Evolutionary conservation across 1,284 basidiomycete species (phyloP), one percentile per base, ranked within the genome.

Genomic region (Paramarasmius palmivorus): DNA sequence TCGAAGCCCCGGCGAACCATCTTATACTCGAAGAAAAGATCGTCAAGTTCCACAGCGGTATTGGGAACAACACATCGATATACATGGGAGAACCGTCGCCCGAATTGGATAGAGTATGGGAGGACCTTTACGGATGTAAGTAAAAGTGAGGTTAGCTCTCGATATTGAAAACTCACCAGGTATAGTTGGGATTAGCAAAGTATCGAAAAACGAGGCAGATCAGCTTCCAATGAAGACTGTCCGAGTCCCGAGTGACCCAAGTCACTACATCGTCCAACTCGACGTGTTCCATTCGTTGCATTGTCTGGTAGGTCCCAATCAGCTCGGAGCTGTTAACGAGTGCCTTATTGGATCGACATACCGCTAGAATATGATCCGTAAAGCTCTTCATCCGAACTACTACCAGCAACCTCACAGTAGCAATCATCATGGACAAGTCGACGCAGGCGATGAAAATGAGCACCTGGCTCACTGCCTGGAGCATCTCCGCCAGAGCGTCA

Each of bases 211-310:
- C 12, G 59, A 67, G 26, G 65, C 65, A 9, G 48, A 41, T 2
- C 58, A 57, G 2, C 60, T 68, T 4, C 57, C 61, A 5, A 65
- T 68, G 44, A 55, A 60, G 22, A 69, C 66, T 0, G 53, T 54
- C 25, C 57, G 61, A 3, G 60, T 66, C 19, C 57, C 61, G 4
- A 63, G 60, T 6, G 62, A 68, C 37, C 54, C 59, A 17, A 60
- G 60, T 1, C 56, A 64, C 20, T 65, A 66, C 46, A 61, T 64
- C 4, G 58, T 59, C 7, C 50, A 59, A 7, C 54, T 69, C 3
- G 66, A 68, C 22, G 66, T 71, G 4, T 71, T 68, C 49, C 69
- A 71, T 52, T 61, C 68, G 44, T 52, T 69, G 9, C 68, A 69
- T 46, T 71, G 69, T 50, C 41, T 71, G 47, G 69, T 69, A 49